These are phyloP conservation scores for Tetrapisispora taiwanensis DNA, from an alignment of 805 yeast species.

Conservation along the genomic window DNA sequence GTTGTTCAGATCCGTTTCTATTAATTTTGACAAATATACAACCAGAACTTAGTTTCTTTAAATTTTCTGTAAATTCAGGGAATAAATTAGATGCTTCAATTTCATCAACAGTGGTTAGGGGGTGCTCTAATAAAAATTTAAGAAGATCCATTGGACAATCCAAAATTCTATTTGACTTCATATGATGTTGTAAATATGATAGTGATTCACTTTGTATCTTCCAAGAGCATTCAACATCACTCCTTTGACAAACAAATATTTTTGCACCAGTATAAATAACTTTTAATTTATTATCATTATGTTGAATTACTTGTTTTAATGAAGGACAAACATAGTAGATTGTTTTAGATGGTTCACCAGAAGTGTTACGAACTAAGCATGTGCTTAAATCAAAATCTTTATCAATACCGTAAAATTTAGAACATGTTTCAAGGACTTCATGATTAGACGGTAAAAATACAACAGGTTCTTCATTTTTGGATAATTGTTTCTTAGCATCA, in stretches of 20 bases:
- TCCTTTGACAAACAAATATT: slow-evolving; percentile 82
- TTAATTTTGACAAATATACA: slow-evolving; percentile 72
- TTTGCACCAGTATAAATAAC: slow-evolving; percentile 87
- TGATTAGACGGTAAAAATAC: slow-evolving; percentile 61
- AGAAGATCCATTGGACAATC: slow-evolving; percentile 47
- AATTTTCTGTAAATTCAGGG: slow-evolving; percentile 42
- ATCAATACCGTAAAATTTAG: slow-evolving; percentile 75
- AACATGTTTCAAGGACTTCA: slow-evolving; percentile 60
- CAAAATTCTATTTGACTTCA: slow-evolving; percentile 53
- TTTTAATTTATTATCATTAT: slow-evolving; percentile 72
- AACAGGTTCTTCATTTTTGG: slow-evolving; percentile 79
- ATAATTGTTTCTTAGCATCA: slow-evolving; percentile 70
- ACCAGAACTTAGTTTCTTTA: slow-evolving; percentile 51
- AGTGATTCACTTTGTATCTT: slow-evolving; percentile 87
- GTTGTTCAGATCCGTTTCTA: slow-evolving; percentile 37
- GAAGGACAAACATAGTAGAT: slow-evolving; percentile 80
- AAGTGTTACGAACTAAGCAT: slow-evolving; percentile 83
- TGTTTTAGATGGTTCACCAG: slow-evolving; percentile 89
- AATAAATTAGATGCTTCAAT: slow-evolving; percentile 44
- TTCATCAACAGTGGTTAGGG: slow-evolving; percentile 65
- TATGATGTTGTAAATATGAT: slow-evolving; percentile 50
- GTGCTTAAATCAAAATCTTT: slow-evolving; percentile 60
- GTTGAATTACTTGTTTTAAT: slow-evolving; percentile 53
- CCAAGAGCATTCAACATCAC: slow-evolving; percentile 72
- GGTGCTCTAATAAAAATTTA: slow-evolving; percentile 54